These are phyloP conservation scores for Mantamonas sphyraenae DNA, from an alignment of 78 protist species.

Conservation along the genomic window DNA sequence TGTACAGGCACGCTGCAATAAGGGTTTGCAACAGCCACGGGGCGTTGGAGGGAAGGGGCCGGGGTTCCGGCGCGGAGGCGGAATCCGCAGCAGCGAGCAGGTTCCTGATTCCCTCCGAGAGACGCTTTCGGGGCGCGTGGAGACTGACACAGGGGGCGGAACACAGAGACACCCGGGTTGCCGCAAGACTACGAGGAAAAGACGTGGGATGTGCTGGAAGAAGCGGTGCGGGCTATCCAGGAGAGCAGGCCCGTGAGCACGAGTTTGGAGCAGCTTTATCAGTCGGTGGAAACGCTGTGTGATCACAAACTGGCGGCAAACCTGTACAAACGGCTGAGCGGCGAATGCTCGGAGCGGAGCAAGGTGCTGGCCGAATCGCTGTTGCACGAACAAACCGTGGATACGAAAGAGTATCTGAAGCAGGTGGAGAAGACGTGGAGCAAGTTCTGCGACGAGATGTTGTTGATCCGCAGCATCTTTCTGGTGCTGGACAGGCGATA, in stretches of 20 bases:
- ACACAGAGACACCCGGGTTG: conserved; percentile 11
- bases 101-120: too few species aligned
- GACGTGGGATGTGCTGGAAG: conserved; percentile 15
- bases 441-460: conserved; percentile 19
- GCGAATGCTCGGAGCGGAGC: conserved; percentile 18
- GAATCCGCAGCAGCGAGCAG: too few species aligned
- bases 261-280: conserved; percentile 30
- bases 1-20: too few species aligned
- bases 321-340: conserved; percentile 3
- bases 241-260: neutral
- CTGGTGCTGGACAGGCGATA: conserved; percentile 74
- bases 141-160: too few species aligned
- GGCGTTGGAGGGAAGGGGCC: too few species aligned
- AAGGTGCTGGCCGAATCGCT: neutral
- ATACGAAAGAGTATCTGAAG: conserved; percentile 1
- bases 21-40: too few species aligned
- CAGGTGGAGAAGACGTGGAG: conserved; percentile 8
- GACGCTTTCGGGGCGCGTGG: too few species aligned
- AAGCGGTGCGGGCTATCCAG: conserved; percentile 24
- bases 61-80: too few species aligned
- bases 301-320: conserved; percentile 14
- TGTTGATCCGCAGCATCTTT: conserved; percentile 60
- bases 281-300: conserved; percentile 36
- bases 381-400: conserved; percentile 6
- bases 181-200: conserved; percentile 22